Conservation (phyloP, 257 asterid species). For the Solanum raphanifolium region DNA sequence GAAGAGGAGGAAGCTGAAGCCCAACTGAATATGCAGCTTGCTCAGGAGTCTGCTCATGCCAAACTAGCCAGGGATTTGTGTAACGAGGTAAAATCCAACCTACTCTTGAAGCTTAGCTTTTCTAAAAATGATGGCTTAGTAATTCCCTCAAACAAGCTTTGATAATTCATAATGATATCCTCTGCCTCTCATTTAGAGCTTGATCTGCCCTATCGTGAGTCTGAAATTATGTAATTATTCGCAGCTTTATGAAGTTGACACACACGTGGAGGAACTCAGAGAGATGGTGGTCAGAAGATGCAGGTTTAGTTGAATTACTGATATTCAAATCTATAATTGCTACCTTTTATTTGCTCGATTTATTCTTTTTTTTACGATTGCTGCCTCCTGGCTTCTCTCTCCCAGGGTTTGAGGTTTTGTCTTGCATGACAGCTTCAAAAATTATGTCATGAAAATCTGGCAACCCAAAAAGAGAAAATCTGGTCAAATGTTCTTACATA, state of each 20-base stretch:
- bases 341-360: background rate
- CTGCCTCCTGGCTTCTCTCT: background rate
- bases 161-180: background rate
- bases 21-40: slow-evolving; percentile 35
- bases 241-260: slow-evolving; percentile 68
- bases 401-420: background rate
- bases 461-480: background rate
- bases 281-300: slow-evolving; percentile 61
- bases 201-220: background rate
- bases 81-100: slow-evolving; percentile 43
- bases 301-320: slow-evolving; percentile 48
- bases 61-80: slow-evolving; percentile 61
- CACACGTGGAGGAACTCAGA: slow-evolving; percentile 63
- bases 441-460: background rate
- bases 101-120: background rate
- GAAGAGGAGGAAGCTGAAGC: slow-evolving; percentile 82
- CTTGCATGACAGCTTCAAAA: background rate
- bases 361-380: background rate
- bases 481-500: background rate
- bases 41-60: slow-evolving; percentile 68
- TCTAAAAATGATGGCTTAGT: background rate
- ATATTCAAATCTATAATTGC: background rate
- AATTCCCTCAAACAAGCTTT: background rate
- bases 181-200: background rate
- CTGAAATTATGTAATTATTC: slow-evolving; percentile 9